A percentile compares a stretch with the other conserved stretches of the same genome.
Evolutionary conservation across 2,329 filamentous ascomycete genomes (phyloP).

Genomic region (Phialocephala sp.): DNA sequence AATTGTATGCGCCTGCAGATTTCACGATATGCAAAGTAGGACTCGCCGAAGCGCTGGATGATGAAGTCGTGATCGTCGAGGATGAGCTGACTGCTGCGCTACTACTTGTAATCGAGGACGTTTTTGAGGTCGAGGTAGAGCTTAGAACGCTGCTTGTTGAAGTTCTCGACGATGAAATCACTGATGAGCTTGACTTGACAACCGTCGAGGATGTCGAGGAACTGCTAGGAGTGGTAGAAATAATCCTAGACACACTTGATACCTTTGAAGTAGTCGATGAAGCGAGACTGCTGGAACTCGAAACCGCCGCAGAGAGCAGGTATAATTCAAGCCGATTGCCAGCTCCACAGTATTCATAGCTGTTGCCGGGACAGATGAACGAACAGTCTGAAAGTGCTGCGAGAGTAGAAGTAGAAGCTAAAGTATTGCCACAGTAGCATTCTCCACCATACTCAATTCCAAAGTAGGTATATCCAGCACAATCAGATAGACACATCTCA

Average conservation of each 20-base stretch:
- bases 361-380: constrained; percentile 39
- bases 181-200: background rate
- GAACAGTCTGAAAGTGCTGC: constrained; percentile 33
- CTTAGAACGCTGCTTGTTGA: constrained; percentile 1
- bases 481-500: constrained; percentile 41
- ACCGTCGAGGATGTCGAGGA: constrained; percentile 3
- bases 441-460: constrained; percentile 48
- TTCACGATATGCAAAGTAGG: constrained; percentile 33
- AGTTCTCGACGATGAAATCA: background rate
- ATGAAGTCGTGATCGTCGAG: constrained; percentile 17
- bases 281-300: constrained; percentile 16
- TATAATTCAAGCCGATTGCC: constrained; percentile 28
- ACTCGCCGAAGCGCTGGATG: constrained; percentile 17
- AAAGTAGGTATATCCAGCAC: constrained; percentile 43
- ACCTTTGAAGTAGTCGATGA: constrained; percentile 5
- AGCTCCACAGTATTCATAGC: constrained; percentile 44
- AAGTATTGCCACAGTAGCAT: constrained; percentile 44
- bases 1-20: constrained; percentile 31
- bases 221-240: background rate
- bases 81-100: constrained; percentile 13
- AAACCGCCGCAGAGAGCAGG: constrained; percentile 17
- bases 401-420: constrained; percentile 25
- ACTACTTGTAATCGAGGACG: constrained; percentile 3
- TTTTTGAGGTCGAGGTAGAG: constrained; percentile 13
- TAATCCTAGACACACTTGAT: background rate